Evolutionary conservation across 345 rosid species (phyloP), one percentile per base, ranked within the genome.

Genomic region (Arabis alpina): DNA sequence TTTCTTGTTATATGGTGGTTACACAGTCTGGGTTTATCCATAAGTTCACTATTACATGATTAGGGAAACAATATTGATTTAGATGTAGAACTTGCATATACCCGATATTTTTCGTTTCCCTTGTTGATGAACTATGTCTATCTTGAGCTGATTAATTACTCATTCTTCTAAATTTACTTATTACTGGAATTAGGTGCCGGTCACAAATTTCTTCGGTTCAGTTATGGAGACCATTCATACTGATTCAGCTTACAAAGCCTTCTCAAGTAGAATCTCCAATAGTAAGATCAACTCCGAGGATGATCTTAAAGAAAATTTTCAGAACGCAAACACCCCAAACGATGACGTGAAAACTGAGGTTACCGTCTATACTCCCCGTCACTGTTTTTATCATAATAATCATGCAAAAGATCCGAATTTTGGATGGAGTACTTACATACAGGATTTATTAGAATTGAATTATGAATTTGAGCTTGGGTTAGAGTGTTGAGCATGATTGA

Each of bases 221-320:
- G 95, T 94, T 51, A 91, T 91, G 99, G 97, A 94, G 85, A 87
- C 96, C 8, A 72, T 89, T 50, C 92, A 85, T 70, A 91, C 97
- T 23, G 92, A 87, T 74, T 85, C 81, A 62, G 85, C 96, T 40
- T 94, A 94, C 79, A 54, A 52, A 66, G 82, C 78, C 56, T 58
- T 63, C 61, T 71, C 79, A 64, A 77, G 72, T 63, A 79, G 73
- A 70, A 76, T n/a, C 25, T 68, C 77, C 14, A 34, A 58, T 42
- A 40, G 58, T 42, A 78, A 52, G 41, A 74, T 44, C 45, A 72
- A 79, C 63, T 59, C 75, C 6, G 60, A 76, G 23, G 70, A 70
- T 8, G 79, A 67, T 34, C 66, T 59, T 13, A 77, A 69, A 55
- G 79, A 77, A 49, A 63, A 53, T 13, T 16, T 72, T 76, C 70